Evolutionary conservation across 306 rosid species (phyloP).

Genomic region (Glycine tomentella): DNA sequence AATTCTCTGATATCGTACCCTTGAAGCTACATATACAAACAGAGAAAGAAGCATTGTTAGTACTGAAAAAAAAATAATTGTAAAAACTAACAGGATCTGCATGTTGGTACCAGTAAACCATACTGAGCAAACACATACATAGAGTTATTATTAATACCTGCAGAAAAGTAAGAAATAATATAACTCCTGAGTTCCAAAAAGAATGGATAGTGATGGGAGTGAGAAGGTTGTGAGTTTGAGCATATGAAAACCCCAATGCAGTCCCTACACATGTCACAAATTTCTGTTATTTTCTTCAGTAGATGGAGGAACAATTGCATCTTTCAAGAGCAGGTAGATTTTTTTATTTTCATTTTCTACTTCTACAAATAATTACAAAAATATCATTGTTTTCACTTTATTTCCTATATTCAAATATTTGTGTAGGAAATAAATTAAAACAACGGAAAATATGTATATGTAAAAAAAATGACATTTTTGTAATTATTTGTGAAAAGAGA

Average conservation of each 20-base stretch:
- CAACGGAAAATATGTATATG: not conserved
- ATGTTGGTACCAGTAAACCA: not conserved
- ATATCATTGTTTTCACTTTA: not conserved
- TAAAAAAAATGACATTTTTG: not conserved
- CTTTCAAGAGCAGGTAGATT: constrained; percentile 9
- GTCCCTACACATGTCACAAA: constrained; percentile 62
- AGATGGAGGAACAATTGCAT: constrained; percentile 20
- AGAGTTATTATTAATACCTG: constrained; percentile 58
- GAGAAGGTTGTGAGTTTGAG: constrained; percentile 95
- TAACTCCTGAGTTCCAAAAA: constrained; percentile 95
- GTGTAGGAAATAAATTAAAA: not conserved
- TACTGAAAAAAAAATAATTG: constrained; percentile 5
- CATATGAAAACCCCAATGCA: constrained; percentile 92
- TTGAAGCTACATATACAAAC: constrained; percentile 70
- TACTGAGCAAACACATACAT: not conserved
- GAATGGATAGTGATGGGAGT: constrained; percentile 98
- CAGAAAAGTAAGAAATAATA: constrained; percentile 85
- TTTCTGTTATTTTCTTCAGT: constrained; percentile 29
- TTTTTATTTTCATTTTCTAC: not conserved
- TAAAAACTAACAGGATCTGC: constrained; percentile 19
- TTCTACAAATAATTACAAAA: not conserved
- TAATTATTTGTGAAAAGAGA: not conserved
- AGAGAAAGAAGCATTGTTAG: constrained; percentile 34
- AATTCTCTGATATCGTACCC: constrained; percentile 96
- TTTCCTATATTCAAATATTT: not conserved